Conservation (phyloP, 257 asterid genomes). For the Prunella vulgaris region DNA sequence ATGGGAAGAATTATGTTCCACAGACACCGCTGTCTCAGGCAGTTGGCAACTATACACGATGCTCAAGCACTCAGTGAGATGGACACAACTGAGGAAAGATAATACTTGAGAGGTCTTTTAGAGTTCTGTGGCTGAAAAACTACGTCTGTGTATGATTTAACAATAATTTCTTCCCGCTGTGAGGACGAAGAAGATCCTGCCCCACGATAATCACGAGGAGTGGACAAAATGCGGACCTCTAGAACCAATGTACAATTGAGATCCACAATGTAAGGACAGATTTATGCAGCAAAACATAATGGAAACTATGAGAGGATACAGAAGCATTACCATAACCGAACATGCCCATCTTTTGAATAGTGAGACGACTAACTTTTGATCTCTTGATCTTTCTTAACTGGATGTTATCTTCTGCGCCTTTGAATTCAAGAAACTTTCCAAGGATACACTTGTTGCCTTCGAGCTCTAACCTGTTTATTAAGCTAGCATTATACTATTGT, state of each 20-base stretch:
- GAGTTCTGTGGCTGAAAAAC: constrained; percentile 55
- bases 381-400: constrained; percentile 65
- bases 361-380: constrained; percentile 66
- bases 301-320: neutral
- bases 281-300: neutral
- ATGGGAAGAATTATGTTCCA: neutral
- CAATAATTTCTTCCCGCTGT: constrained; percentile 50
- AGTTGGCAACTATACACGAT: neutral
- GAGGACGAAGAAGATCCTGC: constrained; percentile 56
- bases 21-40: neutral
- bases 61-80: constrained; percentile 62
- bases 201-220: constrained; percentile 59
- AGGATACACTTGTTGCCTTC: constrained; percentile 53
- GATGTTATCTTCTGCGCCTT: constrained; percentile 65
- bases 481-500: neutral
- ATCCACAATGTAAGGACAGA: neutral
- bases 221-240: constrained; percentile 54
- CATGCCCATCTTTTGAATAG: constrained; percentile 59
- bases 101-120: constrained; percentile 45
- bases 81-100: constrained; percentile 61
- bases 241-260: constrained; percentile 17
- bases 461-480: constrained; percentile 62
- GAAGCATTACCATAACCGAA: constrained; percentile 61
- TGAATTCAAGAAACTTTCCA: constrained; percentile 83
- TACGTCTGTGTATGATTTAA: constrained; percentile 65